Evolutionary conservation across 768 basidiomycete genomes (phyloP).

Genomic region (Bullera alba): DNA sequence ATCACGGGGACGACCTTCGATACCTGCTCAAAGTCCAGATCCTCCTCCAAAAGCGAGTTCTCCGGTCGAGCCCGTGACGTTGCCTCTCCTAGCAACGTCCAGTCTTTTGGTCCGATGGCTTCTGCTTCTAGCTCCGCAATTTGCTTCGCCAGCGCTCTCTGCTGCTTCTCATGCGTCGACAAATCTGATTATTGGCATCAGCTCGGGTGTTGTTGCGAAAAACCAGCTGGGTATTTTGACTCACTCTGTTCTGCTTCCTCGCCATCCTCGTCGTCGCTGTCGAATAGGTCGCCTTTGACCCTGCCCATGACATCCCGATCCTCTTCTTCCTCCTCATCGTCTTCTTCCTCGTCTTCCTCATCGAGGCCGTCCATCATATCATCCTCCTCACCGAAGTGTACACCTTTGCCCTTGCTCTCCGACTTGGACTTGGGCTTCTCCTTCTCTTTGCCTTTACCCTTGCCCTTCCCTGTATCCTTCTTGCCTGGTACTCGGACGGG

Average conservation of each 20-base stretch:
- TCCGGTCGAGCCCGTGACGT: slow-evolving; percentile 72
- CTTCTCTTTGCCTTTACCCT: slow-evolving; percentile 17
- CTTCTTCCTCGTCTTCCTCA: slow-evolving; percentile 16
- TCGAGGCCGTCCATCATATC: no score
- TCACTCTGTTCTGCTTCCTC: slow-evolving; percentile 37
- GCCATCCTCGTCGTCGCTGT: slow-evolving; percentile 46
- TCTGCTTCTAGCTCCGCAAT: slow-evolving; percentile 75
- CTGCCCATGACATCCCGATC: slow-evolving; percentile 57
- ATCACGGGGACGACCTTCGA: slow-evolving; percentile 79
- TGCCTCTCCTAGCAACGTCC: slow-evolving; percentile 89
- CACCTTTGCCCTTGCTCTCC: slow-evolving; percentile 25
- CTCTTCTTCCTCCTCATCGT: slow-evolving; percentile 33
- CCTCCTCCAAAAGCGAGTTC: slow-evolving; percentile 85
- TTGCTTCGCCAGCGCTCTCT: slow-evolving; percentile 65
- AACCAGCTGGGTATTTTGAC: slow-evolving; percentile 6
- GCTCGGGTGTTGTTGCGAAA: slow-evolving; percentile 5
- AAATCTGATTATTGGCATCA: slow-evolving; percentile 47
- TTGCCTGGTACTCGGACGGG: slow-evolving; percentile 6
- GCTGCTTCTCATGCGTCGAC: slow-evolving; percentile 73
- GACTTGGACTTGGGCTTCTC: slow-evolving; percentile 13
- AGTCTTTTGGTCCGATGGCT: slow-evolving; percentile 82
- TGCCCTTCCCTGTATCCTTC: slow-evolving; percentile 7
- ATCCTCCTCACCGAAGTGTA: slow-evolving; percentile 15
- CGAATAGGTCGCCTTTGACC: slow-evolving; percentile 71
- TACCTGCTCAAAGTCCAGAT: slow-evolving; percentile 87